A percentile compares a stretch with the other conserved stretches of the same genome.
These are phyloP conservation scores for Beta corolliflora DNA, from an alignment of 179 eudicot genomes.

Conservation along the genomic window DNA sequence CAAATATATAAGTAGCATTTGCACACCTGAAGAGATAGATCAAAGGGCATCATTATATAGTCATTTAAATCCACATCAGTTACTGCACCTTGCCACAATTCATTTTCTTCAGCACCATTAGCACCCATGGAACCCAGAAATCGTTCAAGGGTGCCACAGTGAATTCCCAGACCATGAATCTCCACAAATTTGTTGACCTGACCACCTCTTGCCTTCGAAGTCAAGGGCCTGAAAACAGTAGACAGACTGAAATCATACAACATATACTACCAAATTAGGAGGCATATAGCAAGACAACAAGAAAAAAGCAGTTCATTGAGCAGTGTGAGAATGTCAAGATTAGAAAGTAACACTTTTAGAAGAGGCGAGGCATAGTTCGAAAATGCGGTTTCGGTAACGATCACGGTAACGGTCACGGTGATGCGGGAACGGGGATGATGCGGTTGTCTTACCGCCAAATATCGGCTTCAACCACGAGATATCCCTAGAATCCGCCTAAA, in stretches of 20 bases:
- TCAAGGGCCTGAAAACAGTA: constrained; percentile 42
- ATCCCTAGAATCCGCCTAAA: too few species aligned
- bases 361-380: neutral
- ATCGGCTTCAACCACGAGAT: too few species aligned
- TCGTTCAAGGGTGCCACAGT: constrained; percentile 56
- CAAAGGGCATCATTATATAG: constrained; percentile 68
- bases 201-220: constrained; percentile 59
- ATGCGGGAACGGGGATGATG: too few species aligned
- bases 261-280: constrained; percentile 1
- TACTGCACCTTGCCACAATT: constrained; percentile 29
- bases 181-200: constrained; percentile 81
- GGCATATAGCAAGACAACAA: neutral
- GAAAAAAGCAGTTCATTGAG: neutral
- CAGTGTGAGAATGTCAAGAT: neutral
- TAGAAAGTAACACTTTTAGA: neutral
- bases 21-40: constrained; percentile 78
- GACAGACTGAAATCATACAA: constrained; percentile 7
- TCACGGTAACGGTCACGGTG: too few species aligned
- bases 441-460: too few species aligned
- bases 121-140: constrained; percentile 38
- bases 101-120: constrained; percentile 31
- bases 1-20: neutral
- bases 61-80: constrained; percentile 38
- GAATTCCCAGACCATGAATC: constrained; percentile 74
- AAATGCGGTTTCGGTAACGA: too few species aligned